Percentiles rank a stretch among this genome's conserved stretches.
These are phyloP conservation scores for Schizophyllum commune DNA, from an alignment of 1,284 basidiomycete species.

Conservation along the genomic window DNA sequence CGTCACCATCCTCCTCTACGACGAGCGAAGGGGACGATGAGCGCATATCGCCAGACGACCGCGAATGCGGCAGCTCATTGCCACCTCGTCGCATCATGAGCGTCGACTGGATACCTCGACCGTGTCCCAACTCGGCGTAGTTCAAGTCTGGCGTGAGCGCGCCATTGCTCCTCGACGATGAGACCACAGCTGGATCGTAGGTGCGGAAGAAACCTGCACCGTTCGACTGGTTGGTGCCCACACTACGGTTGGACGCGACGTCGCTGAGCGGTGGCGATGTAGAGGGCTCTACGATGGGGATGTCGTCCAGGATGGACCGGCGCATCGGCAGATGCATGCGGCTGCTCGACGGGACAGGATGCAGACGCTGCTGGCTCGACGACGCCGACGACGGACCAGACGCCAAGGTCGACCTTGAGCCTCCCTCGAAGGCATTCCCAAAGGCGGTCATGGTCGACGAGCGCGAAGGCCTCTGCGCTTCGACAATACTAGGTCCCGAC, in stretches of 20 bases:
- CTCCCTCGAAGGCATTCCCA: background rate
- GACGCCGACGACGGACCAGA: background rate
- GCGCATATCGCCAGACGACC: conserved; percentile 7
- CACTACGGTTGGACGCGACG: conserved; percentile 45
- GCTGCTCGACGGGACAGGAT: conserved; percentile 12
- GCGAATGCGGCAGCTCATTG: conserved; percentile 12
- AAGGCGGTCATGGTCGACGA: conserved; percentile 1
- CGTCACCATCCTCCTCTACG: background rate
- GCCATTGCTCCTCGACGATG: conserved; percentile 40
- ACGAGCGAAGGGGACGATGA: background rate
- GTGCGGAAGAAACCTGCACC: conserved; percentile 55
- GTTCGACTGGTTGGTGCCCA: conserved; percentile 44
- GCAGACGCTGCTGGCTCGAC: conserved; percentile 16
- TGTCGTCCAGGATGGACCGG: conserved; percentile 38
- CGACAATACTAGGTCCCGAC: background rate
- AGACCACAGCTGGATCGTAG: conserved; percentile 36
- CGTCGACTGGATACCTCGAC: conserved; percentile 40
- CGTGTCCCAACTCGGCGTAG: conserved; percentile 72
- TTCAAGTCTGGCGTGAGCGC: conserved; percentile 65
- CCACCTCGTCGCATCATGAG: conserved; percentile 14
- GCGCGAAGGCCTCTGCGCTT: background rate
- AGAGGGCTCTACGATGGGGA: conserved; percentile 56
- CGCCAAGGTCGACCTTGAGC: background rate
- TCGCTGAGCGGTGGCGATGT: conserved; percentile 54
- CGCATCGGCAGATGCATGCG: conserved; percentile 9